Evolutionary conservation across 495 filamentous ascomycete species (phyloP), one percentile per base, ranked within the genome.

Genomic region (Paragyromitra xinjiangensis): DNA sequence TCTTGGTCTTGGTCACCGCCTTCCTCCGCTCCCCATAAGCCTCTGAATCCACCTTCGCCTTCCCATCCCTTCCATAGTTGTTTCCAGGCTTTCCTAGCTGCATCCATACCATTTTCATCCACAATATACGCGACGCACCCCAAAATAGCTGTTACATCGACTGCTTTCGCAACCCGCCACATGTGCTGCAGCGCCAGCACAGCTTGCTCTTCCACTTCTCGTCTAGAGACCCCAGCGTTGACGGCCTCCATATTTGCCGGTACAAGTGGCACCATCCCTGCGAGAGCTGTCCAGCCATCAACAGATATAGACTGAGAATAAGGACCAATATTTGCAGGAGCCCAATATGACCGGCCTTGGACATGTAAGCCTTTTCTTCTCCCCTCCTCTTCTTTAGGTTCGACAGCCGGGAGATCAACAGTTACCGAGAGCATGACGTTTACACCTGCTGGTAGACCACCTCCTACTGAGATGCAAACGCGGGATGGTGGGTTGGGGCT

Each of bases 241-340:
- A 86, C 85, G 2, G 90, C 75, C n/a, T 87, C 84, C 94, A 99
- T 98, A 6, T 88, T 89, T 14, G 90, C 88, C 0, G 95, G 95
- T 1, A 95, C 85, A 1, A 99, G 87, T 1, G 95, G 93, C 64
- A 99, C 97, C 83, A 98, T 95, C 0, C 95, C 95, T 0, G 96
- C 94, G 12, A 97, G 86, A 62, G 80, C 84, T 69, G 84, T 83
- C 64, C 78, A 70, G 53, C 48, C 63, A 48, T 62, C 50, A 64
- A 88, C 71, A 40, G 89, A 89, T 19, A 95, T 90, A 0, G 95
- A 93, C 84, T 99, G 95, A 12, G 93, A 96, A 83, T 99, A 99
- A 0, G 96, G 95, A 0, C 95, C 95, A 66, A 99, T 99, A 78
- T 98, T 98, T 7, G 96, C 94, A 0, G 95, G 95, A 0, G 95